Evolutionary conservation across 2,329 filamentous ascomycete genomes (phyloP).

Genomic region (Sclerotinia trifoliorum): DNA sequence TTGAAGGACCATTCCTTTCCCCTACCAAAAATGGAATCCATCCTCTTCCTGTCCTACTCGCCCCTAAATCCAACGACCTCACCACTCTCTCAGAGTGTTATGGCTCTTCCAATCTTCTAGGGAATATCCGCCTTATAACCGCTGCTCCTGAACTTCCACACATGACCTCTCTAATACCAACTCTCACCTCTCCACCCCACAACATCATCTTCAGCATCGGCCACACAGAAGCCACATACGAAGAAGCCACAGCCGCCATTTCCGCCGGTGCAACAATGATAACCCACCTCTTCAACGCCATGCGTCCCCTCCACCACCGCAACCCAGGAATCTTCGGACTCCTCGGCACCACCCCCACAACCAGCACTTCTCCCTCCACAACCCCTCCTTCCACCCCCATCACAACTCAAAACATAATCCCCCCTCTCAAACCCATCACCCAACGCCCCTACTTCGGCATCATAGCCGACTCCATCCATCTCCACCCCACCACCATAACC

Average conservation of each 20-base stretch:
- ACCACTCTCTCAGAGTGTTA: conserved; percentile 69
- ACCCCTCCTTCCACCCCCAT: conserved; percentile 39
- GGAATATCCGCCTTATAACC: conserved; percentile 73
- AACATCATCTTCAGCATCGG: conserved; percentile 79
- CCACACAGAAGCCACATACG: conserved; percentile 84
- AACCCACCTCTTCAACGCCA: conserved; percentile 91
- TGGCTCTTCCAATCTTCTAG: conserved; percentile 64
- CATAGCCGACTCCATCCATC: conserved; percentile 86
- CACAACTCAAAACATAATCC: conserved; percentile 41
- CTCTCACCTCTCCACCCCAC: conserved; percentile 52
- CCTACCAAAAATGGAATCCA: conserved; percentile 85
- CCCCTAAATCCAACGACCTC: conserved; percentile 57
- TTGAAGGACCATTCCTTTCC: conserved; percentile 85
- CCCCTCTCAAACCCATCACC: neutral
- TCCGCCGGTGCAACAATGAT: conserved; percentile 81
- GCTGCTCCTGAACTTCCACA: conserved; percentile 77
- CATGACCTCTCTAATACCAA: conserved; percentile 67
- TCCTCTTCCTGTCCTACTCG: conserved; percentile 64
- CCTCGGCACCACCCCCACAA: conserved; percentile 61
- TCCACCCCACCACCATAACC: conserved; percentile 84
- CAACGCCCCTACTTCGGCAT: conserved; percentile 77
- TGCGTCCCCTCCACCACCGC: conserved; percentile 85
- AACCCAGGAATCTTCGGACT: conserved; percentile 90
- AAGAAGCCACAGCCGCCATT: conserved; percentile 71
- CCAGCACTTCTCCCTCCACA: conserved; percentile 21